Base-by-base conservation (phyloP, 257 asterid genomes). In the Solanum ossicruentum region DNA sequence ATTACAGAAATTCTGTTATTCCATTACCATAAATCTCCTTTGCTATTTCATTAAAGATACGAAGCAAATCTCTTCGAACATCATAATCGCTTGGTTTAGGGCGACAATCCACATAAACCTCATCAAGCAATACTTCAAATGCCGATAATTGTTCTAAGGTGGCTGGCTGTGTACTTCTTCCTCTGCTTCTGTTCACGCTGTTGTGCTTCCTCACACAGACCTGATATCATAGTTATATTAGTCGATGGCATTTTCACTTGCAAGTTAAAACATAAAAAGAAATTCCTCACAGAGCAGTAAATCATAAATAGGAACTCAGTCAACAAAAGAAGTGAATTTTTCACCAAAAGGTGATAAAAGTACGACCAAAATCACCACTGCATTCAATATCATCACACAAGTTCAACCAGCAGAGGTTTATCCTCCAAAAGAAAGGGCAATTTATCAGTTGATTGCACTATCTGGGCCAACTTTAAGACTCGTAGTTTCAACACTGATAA, bases 31-130 rank as follows among this genome's bases (percentile, higher is more conserved):
- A 95, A 52, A 94, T 80, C 85, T 94, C 98, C 90, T 89, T 91
- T n/a, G 97, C 94, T 63, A 95, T 95, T 85, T 90, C 95, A 81
- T 95, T 94, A 75, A 95, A 94, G 75, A 93, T 91, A 54, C 89
- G 92, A 88, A 95, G 73, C 82, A 95, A 85, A 52, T 94, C 94
- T 88, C 86, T 94, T 54, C 99, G 93, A 65, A 55, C 93, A 66
- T 88, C 90, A 86, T 95, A 95, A 60, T 94, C 99, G 80, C 84
- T 61, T 82, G 90, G 91, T 60, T 87, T 92, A 79, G 99, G 99
- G 71, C 90, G 93, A 32, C 87, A 88, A 84, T 28, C 90, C 60
- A 43, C 85, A 86, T 88, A 94, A 87, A 91, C 92, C 77, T 91
- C 94, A 70, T 88, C 89, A 89, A 95, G 95, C 85, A 93, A 85